Conservation (phyloP, 805 yeast species). For the Wickerhamomyces sydowiorum region DNA sequence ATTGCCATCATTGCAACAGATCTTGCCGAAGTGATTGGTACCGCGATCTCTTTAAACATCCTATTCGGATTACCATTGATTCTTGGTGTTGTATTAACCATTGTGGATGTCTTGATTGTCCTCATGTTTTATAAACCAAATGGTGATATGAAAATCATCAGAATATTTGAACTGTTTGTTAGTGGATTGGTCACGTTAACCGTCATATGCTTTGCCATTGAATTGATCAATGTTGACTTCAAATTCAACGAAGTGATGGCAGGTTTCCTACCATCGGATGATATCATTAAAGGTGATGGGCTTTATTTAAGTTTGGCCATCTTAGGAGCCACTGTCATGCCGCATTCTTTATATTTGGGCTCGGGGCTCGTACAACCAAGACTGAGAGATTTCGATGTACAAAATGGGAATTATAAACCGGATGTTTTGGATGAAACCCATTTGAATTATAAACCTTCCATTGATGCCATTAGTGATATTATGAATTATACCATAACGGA, state of each 20-base stretch:
- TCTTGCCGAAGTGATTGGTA: conserved; percentile 96
- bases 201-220: conserved; percentile 78
- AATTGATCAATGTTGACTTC: conserved; percentile 62
- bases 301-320: conserved; percentile 78
- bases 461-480: conserved; percentile 75
- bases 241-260: conserved; percentile 54
- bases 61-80: conserved; percentile 74
- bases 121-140: conserved; percentile 82
- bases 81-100: conserved; percentile 79
- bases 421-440: conserved; percentile 29
- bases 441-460: conserved; percentile 64
- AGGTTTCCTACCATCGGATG: conserved; percentile 58
- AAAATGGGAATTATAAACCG: conserved; percentile 52
- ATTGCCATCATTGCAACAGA: conserved; percentile 93
- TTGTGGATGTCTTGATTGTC: conserved; percentile 80
- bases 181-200: conserved; percentile 74
- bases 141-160: conserved; percentile 71
- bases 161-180: conserved; percentile 80
- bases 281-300: conserved; percentile 55
- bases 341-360: conserved; percentile 84
- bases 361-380: conserved; percentile 87
- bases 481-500: conserved; percentile 81
- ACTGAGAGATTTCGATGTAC: conserved; percentile 69
- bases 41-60: conserved; percentile 88
- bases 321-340: conserved; percentile 94